Base-by-base conservation (phyloP, 2,329 filamentous ascomycete genomes). In the Immersiporthe knoxdaviesiana region DNA sequence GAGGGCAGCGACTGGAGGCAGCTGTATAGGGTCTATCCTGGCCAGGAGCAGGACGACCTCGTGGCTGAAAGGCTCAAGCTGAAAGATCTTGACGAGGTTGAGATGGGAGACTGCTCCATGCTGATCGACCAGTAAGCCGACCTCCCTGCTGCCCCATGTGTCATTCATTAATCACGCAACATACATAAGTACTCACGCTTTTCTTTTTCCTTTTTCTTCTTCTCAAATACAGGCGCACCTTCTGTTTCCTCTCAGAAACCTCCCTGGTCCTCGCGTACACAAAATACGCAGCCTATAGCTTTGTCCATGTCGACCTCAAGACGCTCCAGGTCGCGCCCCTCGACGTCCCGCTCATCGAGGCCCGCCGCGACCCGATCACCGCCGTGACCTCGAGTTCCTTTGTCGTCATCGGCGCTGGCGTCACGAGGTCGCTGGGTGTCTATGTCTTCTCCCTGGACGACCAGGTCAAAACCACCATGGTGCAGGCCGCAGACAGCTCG, bases 1-100 rank as follows among this genome's bases (percentile, higher is more conserved):
- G 79, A 77, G 1, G 81, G 81, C 0, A 56, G 50, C 44, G 65
- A 69, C 65, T 85, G 81, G 68, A 82, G 83, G 69, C 83, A 84
- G 65, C 74, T 87, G 8, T 84, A 82, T 70, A 77, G 78, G 2
- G 73, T 81, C 32, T 67, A 72, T 5, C 75, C 78, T 1, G 76
- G 75, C 0, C 70, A 73, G 35, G 35, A 35, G 7, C 70, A n/a
- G n/a, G n/a, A 73, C 10, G 68, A 76, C 5, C 64, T 74, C 3
- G 72, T 72, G 12, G 75, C 77, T 2, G 44, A 68, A 21, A 24
- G 32, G 21, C 71, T 85, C 8, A 66, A 72, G 2, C 67, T 84
- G 3, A 71, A 78, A 1, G 81, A 79, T 0, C 76, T 85, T 18
- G 80, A 83, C n/a, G 74, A 81, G 2, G 79, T 79, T 0, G 82